Base-by-base conservation (phyloP, 306 rosid genomes). In the Hippophae gyantsensis region DNA sequence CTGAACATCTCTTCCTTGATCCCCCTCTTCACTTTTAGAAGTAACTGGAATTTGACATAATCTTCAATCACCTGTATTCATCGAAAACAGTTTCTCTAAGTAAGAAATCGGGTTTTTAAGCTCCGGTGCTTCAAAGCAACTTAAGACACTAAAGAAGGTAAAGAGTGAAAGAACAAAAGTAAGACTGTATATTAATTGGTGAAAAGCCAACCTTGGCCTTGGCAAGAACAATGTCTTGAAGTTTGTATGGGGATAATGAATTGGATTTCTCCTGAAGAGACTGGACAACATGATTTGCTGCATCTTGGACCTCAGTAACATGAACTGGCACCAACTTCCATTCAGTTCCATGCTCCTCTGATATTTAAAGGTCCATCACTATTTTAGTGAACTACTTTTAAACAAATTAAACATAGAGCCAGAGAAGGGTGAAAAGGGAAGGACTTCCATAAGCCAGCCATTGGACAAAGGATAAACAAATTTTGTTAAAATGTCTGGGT, bases 1-100 rank as follows among this genome's bases (percentile, higher is more conserved):
- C 56, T 60, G 54, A 58, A 66, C 56, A 43, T 53, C 74, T 76
- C 73, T 60, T 73, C 75, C 47, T 43, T 50, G 7, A 60, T 48
- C 18, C 74, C 82, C 62, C 64, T 63, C 66, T 60, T 81, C 58
- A 75, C 58, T 75, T 66, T 78, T 70, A 72, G 70, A 7, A 60
- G 72, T 60, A 82, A 43, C 43, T 70, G 59, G 14, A 68, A 70
- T 48, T 56, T 79, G 57, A 72, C 70, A 79, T 73, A 59, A 65
- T 70, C 88, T 70, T 71, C 74, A 76, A 76, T 56, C 41, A 62
- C 76, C 88, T 82, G 72, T 56, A 70, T 26, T 68, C 42, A 54
- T 38, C 57, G 58, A 63, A 53, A 67, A 9, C 25, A 55, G 49
- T 54, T 26, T 46, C 52, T 25, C 43, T 60, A 14, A 54, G n/a